Conservation (phyloP, 2,329 filamentous ascomycete species). For the Monosporascus sp. region DNA sequence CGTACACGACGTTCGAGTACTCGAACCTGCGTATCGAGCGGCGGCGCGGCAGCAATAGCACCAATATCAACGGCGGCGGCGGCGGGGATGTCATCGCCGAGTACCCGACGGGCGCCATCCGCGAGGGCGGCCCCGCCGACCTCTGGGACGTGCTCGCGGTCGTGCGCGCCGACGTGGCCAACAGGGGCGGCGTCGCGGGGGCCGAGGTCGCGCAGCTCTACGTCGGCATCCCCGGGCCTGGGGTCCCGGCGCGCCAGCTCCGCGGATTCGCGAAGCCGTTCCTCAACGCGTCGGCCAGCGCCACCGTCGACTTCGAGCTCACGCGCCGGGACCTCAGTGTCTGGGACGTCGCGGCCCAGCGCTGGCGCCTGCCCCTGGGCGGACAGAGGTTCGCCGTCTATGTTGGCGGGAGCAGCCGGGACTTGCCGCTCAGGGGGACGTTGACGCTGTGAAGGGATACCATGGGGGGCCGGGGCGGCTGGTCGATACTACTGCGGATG, state of each 20-base stretch:
- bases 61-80: conserved; percentile 32
- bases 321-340: conserved; percentile 61
- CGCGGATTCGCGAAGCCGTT: conserved; percentile 60
- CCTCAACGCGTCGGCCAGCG: conserved; percentile 39
- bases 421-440: conserved; percentile 35
- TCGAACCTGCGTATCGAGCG: conserved; percentile 34
- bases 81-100: conserved; percentile 31
- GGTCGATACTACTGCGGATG: too few relatives aligned
- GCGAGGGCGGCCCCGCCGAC: conserved; percentile 39
- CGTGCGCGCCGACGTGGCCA: conserved; percentile 35
- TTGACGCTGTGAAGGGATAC: conserved; percentile 27
- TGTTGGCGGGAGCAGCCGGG: conserved; percentile 44
- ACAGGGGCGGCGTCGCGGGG: conserved; percentile 37
- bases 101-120: conserved; percentile 34
- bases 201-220: conserved; percentile 47
- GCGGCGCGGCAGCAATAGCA: conserved; percentile 20
- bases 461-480: too few relatives aligned
- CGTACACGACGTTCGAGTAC: conserved; percentile 50
- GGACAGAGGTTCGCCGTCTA: conserved; percentile 33
- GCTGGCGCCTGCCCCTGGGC: conserved; percentile 51
- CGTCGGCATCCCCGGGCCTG: conserved; percentile 35
- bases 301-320: conserved; percentile 45
- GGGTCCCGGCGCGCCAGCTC: conserved; percentile 51
- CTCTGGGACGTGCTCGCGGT: conserved; percentile 42
- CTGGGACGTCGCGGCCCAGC: conserved; percentile 58